phyloP scores from a whole-genome alignment of 139 green algal species.

The Micractinium conductrix region DNA sequence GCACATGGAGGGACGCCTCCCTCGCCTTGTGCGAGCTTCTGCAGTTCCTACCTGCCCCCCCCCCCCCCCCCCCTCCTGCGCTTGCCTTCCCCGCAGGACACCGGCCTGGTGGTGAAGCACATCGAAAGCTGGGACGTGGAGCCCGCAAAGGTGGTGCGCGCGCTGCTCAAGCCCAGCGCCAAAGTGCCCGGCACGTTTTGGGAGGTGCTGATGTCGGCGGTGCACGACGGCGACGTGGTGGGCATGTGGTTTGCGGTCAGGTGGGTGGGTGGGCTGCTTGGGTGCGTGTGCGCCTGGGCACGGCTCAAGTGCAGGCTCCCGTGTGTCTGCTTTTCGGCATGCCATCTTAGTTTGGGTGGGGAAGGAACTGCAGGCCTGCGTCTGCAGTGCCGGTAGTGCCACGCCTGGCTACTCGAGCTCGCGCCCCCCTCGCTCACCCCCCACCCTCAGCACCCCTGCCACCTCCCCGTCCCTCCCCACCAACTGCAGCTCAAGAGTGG shows the following conservation, averaged over 20 bases:
- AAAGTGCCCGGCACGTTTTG: slow-evolving; percentile 42
- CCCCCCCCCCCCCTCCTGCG: not conserved
- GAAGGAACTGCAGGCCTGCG: no score
- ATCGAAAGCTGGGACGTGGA: slow-evolving; percentile 81
- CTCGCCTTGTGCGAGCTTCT: no score
- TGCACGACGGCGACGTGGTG: slow-evolving; percentile 54
- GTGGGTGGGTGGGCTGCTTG: not conserved
- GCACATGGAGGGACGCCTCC: not conserved
- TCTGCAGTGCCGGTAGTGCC: no score
- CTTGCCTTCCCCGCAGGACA: slow-evolving; percentile 46
- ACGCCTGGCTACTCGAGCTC: no score
- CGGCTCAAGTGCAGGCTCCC: no score
- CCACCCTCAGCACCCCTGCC: no score
- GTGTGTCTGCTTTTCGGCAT: no score
- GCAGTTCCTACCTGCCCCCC: not conserved
- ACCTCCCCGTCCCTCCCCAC: not conserved
- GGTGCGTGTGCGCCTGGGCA: not conserved
- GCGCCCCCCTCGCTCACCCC: no score
- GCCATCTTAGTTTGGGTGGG: no score
- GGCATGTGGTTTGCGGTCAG: slow-evolving; percentile 58
- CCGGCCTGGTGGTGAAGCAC: slow-evolving; percentile 68
- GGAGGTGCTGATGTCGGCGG: slow-evolving; percentile 61
- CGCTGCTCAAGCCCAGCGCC: slow-evolving; percentile 62
- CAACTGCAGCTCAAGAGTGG: slow-evolving; percentile 7
- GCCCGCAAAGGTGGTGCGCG: slow-evolving; percentile 59